Evolutionary conservation across 2,329 filamentous ascomycete species (phyloP), one percentile per base, ranked within the genome.

Genomic region (Phialophora chinensis): DNA sequence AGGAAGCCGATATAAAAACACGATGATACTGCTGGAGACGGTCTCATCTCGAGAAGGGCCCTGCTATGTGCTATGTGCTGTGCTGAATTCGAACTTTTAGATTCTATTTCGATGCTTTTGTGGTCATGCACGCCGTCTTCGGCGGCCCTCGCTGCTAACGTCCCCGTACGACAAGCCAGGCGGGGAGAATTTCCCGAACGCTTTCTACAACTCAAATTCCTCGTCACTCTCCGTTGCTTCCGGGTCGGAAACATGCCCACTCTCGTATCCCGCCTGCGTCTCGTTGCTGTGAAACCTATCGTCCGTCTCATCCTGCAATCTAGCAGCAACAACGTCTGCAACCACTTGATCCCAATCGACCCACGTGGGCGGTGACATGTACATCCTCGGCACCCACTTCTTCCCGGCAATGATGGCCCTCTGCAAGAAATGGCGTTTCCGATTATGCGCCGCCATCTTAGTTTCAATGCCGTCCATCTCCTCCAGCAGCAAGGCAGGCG

Each of bases 141-240:
- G 4, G 33, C 20, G n/a, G 25, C 27, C 27, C 25, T 8, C 14
- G 25, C 2, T 23, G 49, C 56, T 42, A 44, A n/a, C 17, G 12
- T n/a, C 14, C 7, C 17, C 38, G 2, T 20, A n/a, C 8, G 38
- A 44, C 17, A 6, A 35, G 35, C 38, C 5, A 44, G 2, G 6
- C 17, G 17, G 17, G 6, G 17, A 6, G 17, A 44, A 29, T 14
- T 38, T 7, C 23, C 20, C 6, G 49, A 7, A 29, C 14, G 17
- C 57, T 20, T 49, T 57, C 42, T 53, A 63, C 62, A 63, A 54
- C 17, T 59, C 62, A 25, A 63, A 63, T 23, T 63, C 54, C 38
- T 53, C 62, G 14, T 47, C 50, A 7, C 33, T 54, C 23, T 54
- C 49, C 2, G 20, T 52, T 25, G 57, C 54, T 23, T 63, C 62